Base-by-base conservation (phyloP, 371 early-diverging fungal genomes). In the Phascolomyces articulosus region DNA sequence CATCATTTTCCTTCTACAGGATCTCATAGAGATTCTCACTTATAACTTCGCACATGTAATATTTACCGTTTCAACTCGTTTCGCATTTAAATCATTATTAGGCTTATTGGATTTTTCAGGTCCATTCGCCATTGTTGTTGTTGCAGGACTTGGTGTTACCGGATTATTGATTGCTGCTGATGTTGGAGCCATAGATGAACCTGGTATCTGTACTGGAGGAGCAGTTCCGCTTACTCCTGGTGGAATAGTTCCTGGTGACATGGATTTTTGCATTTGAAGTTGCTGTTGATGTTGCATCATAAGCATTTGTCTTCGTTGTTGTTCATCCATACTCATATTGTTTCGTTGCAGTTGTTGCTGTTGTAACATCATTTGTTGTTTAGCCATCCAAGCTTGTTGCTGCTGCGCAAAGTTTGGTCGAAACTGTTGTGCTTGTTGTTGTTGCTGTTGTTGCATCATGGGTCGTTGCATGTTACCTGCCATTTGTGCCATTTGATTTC, bases 51-150 rank as follows among this genome's bases (percentile, higher is more conserved):
- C 18, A 6, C 10, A 15, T 13, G 11, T 34, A 34, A 8, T 10
- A 47, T 71, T 73, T 69, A 79, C 77, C 16, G 71, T 67, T 64
- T 74, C 72, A 7, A 79, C 80, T 58, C 77, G 64, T 47, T 79
- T 79, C 6, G 71, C 70, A 64, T 69, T 71, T 11, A 66, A 41
- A 29, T 66, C 70, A 47, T 59, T 60, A 9, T 10, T 41, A 11
- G 60, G 11, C 28, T 59, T 34, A 34, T 34, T 59, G 1, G 44
- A 23, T 28, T 62, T 61, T 13, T 59, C 60, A 28, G 28, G 40
- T 24, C 40, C 60, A 47, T 28, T 59, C 7, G 60, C 27, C 60
- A 59, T 59, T 40, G 27, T 44, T 13, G 60, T 44, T 24, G 27
- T 44, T 13, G 60, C 38, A 40, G 60, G 60, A 59, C 40, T 47